Base-by-base conservation (phyloP, 139 green algal genomes). In the Prasinococcaceae sp. region DNA sequence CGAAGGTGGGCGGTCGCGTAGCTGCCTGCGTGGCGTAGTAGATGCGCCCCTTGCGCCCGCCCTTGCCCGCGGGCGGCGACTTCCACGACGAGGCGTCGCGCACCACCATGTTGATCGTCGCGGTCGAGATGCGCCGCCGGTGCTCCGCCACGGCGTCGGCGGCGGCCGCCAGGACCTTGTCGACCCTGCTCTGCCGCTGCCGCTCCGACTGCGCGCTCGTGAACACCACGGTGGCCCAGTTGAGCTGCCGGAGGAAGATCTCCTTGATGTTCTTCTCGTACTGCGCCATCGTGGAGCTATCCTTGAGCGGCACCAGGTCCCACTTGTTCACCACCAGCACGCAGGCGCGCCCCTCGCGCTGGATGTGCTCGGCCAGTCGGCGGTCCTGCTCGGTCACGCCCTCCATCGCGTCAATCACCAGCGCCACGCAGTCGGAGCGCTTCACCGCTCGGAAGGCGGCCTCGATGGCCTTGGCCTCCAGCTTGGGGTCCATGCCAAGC, bases 271-370 rank as follows among this genome's bases (percentile, higher is more conserved):
- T 71, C 58, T 77, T 68, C 39, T 66, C 41, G 57, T 71, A 76
- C 17, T 53, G 26, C 14, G 60, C 49, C 30, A 76, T 67, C 30
- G 67, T 78, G 39, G 48, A 55, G 36, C 54, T 53, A 25, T 70
- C 68, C 47, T 84, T 82, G 23, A 74, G 41, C 0, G 69, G 45
- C 30, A 95, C 65, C 1, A 68, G 64, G 65, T 98, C 90, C 90
- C 87, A 98, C 74, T 98, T 98, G 76, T 98, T 98, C 12, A 94
- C 74, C 1, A 89, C 84, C 6, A 98, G 53, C 49, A 98, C 83
- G 47, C 82, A 82, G 5, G 82, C 88, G 27, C 79, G 73, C 28
- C 88, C 87, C 64, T 88, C 83, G 6, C 65, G 26, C 29, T 62
- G 55, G 3, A 78, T 61, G 8, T 47, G 67, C 46, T 77, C 65